A percentile compares a stretch with the other conserved stretches of the same genome.
phyloP scores from a whole-genome alignment of 2,329 filamentous ascomycete genomes.

The Hypoxylon sp. region DNA sequence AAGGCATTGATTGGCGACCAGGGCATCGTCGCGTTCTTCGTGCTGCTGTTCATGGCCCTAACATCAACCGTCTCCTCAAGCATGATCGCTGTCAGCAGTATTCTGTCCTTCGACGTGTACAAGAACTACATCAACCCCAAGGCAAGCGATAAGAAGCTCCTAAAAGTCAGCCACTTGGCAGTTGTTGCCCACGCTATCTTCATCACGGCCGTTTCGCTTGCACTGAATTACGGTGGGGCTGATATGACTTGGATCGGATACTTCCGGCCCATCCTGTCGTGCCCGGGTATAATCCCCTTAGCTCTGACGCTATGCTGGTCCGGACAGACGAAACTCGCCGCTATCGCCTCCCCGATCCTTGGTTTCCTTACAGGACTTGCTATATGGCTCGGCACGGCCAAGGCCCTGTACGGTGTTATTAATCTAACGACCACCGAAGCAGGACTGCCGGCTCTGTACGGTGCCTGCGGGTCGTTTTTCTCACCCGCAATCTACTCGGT shows the following conservation, averaged over 20 bases:
- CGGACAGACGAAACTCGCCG: constrained; percentile 61
- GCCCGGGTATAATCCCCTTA: constrained; percentile 60
- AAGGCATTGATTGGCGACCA: constrained; percentile 60
- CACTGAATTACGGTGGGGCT: constrained; percentile 64
- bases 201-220: constrained; percentile 63
- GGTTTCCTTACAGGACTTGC: constrained; percentile 61
- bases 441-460: constrained; percentile 61
- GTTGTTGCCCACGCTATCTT: constrained; percentile 64
- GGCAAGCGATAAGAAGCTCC: constrained; percentile 59
- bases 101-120: constrained; percentile 66
- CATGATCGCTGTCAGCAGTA: constrained; percentile 66
- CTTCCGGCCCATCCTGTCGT: constrained; percentile 49
- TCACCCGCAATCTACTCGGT: constrained; percentile 63
- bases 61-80: constrained; percentile 65
- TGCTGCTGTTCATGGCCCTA: constrained; percentile 67
- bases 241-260: constrained; percentile 62
- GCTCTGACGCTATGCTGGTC: constrained; percentile 62
- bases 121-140: constrained; percentile 64
- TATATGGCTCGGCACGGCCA: constrained; percentile 61
- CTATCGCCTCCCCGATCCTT: constrained; percentile 55
- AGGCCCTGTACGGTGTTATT: constrained; percentile 58
- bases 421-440: constrained; percentile 59
- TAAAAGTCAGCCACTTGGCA: constrained; percentile 62
- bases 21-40: constrained; percentile 61
- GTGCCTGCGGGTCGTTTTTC: constrained; percentile 62